Percentiles rank a stretch among this genome's conserved stretches.
Conservation (phyloP, 2,329 filamentous ascomycete species). For the Pseudogymnoascus sp. region DNA sequence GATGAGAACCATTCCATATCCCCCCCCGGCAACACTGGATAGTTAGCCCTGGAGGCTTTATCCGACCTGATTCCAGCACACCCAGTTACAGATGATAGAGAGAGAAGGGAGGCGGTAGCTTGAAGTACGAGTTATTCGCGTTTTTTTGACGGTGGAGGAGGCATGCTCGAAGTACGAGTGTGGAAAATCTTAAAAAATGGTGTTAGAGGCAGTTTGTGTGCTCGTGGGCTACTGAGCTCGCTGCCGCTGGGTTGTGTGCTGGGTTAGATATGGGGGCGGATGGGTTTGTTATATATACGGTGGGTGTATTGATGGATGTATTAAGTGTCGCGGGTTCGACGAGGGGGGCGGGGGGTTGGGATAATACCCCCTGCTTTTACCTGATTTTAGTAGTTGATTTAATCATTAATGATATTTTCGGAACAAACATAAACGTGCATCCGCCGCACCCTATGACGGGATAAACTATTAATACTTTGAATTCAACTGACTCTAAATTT, state of each 20-base stretch:
- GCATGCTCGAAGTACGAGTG: constrained; percentile 4
- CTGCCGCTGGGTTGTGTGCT: background rate
- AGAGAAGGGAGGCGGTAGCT: background rate
- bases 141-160: background rate
- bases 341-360: background rate
- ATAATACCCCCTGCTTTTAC: background rate
- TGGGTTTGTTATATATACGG: background rate
- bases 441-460: too few relatives aligned
- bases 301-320: background rate
- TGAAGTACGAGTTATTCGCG: background rate
- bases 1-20: background rate
- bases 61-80: background rate
- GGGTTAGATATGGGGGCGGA: background rate
- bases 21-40: background rate
- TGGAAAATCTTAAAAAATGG: background rate
- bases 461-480: background rate
- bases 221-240: background rate
- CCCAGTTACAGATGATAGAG: background rate
- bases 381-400: background rate
- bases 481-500: too few relatives aligned
- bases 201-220: background rate
- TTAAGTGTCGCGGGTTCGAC: background rate
- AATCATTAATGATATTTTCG: background rate
- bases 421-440: too few relatives aligned
- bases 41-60: background rate